Conservation (phyloP, 345 rosid genomes). For the Ricinus communis region DNA sequence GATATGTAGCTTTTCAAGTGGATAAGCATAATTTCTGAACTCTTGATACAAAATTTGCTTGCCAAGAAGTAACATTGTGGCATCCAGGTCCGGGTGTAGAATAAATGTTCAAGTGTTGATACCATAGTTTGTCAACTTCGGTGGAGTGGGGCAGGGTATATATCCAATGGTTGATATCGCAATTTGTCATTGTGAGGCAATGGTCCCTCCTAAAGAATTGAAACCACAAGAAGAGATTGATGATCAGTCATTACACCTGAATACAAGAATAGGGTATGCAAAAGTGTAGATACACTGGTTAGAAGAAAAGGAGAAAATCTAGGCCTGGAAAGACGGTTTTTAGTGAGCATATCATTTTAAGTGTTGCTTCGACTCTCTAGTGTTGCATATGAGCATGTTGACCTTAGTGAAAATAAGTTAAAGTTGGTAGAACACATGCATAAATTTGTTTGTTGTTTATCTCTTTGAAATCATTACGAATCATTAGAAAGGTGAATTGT, state of each 20-base stretch:
- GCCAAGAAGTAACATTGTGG: not conserved
- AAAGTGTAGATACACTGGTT: not conserved
- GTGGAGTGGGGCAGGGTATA: constrained; percentile 82
- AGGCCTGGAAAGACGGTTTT: too few relatives aligned
- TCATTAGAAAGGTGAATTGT: not conserved
- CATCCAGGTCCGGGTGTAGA: not conserved
- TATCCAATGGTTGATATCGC: constrained; percentile 69
- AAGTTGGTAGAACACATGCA: not conserved
- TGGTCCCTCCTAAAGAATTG: constrained; percentile 59
- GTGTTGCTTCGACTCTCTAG: too few relatives aligned
- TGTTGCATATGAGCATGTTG: too few relatives aligned
- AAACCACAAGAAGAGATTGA: constrained; percentile 8
- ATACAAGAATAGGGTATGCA: not conserved
- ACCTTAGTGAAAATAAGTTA: not conserved
- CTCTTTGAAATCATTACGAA: not conserved
- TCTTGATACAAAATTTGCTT: not conserved
- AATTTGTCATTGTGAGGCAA: constrained; percentile 61
- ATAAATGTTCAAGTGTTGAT: not conserved
- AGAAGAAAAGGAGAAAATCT: too few relatives aligned
- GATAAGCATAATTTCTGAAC: not conserved
- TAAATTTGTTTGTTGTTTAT: too few relatives aligned
- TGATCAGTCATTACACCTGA: not conserved
- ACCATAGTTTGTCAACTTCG: constrained; percentile 39
- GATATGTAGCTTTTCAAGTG: too few relatives aligned
- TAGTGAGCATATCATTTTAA: too few relatives aligned